Conservation (phyloP, 371 early-diverging fungal species). For the Mortierella polycephala region DNA sequence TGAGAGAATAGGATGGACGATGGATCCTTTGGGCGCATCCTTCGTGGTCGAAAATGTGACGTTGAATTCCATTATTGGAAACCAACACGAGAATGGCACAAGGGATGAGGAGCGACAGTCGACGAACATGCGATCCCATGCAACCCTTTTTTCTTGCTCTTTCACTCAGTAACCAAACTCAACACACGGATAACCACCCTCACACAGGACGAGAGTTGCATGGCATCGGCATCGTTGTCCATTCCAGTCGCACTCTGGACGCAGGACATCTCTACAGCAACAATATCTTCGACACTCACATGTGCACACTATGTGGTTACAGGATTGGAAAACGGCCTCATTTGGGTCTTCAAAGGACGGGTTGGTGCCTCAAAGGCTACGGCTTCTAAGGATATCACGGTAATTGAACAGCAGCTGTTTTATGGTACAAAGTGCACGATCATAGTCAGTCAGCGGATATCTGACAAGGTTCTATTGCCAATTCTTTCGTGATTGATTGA, state of each 20-base stretch:
- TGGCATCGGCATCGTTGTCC: constrained; percentile 44
- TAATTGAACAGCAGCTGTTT: not conserved
- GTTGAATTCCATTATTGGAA: not conserved
- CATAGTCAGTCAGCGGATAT: not conserved
- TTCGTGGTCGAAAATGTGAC: not conserved
- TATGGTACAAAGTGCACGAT: not conserved
- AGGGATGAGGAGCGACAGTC: too few species aligned
- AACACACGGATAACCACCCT: not conserved
- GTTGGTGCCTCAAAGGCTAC: not conserved
- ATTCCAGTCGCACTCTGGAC: constrained; percentile 52
- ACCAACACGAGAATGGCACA: not conserved
- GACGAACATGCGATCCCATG: too few species aligned
- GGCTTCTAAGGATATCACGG: constrained; percentile 1
- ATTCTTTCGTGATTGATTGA: too few species aligned
- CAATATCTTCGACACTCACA: constrained; percentile 21
- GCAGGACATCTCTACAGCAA: constrained; percentile 15
- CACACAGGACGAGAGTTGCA: constrained; percentile 2
- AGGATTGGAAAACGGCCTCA: constrained; percentile 70
- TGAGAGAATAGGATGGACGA: not conserved
- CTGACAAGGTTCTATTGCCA: too few species aligned
- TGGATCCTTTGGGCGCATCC: too few species aligned
- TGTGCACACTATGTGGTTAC: constrained; percentile 57
- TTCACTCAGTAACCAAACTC: not conserved
- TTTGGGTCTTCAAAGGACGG: constrained; percentile 59
- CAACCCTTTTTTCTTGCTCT: too few species aligned